Evolutionary conservation across 1,139 yeast genomes (phyloP).

Genomic region (Candida sojae): DNA sequence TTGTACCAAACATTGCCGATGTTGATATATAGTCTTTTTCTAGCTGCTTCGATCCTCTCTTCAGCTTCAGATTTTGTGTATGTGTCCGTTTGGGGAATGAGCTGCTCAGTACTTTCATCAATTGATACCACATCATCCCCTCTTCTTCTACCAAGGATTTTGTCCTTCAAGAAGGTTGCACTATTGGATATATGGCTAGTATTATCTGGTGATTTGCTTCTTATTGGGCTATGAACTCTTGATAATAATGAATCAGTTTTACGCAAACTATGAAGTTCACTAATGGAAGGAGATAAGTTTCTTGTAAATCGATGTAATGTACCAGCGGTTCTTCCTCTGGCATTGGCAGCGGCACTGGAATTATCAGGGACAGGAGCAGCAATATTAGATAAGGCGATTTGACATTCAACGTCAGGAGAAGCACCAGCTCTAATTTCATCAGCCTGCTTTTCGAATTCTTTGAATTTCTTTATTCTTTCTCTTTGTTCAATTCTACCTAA

Average conservation of each 20-base stretch:
- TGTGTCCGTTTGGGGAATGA: not conserved
- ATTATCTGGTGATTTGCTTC: constrained; percentile 3
- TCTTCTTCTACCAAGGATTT: constrained; percentile 8
- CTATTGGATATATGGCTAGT: not conserved
- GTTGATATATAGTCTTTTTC: constrained; percentile 39
- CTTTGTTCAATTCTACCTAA: constrained; percentile 41
- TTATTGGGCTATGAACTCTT: constrained; percentile 6
- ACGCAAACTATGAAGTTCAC: not conserved
- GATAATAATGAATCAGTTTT: not conserved
- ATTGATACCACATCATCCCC: not conserved
- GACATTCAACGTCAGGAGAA: constrained; percentile 20
- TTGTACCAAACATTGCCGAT: constrained; percentile 73
- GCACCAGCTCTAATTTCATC: constrained; percentile 17
- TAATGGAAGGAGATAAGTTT: not conserved
- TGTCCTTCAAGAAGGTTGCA: constrained; percentile 8
- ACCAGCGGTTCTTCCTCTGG: constrained; percentile 1
- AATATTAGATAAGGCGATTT: constrained; percentile 15
- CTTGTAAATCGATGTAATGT: not conserved
- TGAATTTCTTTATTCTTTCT: constrained; percentile 30
- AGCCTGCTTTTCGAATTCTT: constrained; percentile 31
- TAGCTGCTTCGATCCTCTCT: constrained; percentile 34
- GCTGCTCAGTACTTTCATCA: constrained; percentile 1
- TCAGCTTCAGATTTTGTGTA: constrained; percentile 27
- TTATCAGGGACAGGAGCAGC: constrained; percentile 11
- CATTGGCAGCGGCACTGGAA: not conserved